phyloP scores from a whole-genome alignment of 75 land plant genomes.

The Ceratopteris richardii region DNA sequence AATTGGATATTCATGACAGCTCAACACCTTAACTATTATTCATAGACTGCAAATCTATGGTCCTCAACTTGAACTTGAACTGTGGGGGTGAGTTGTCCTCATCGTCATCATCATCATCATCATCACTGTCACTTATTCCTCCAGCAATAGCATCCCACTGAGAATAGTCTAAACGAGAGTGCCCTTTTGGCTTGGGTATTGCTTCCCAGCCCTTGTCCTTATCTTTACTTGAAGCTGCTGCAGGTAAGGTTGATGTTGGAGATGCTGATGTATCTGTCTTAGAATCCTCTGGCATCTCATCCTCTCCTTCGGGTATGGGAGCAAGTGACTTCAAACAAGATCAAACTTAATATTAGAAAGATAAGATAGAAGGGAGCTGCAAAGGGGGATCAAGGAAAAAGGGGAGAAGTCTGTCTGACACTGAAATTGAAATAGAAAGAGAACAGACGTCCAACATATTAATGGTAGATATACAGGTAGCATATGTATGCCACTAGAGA shows the following conservation, averaged over 20 bases:
- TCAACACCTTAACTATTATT: background rate
- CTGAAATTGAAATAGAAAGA: no score
- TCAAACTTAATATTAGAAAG: no score
- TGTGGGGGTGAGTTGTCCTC: conserved; percentile 56
- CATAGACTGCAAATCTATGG: conserved; percentile 49
- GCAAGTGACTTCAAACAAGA: conserved; percentile 84
- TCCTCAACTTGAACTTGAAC: conserved; percentile 66
- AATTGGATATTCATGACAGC: no score
- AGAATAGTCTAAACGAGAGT: conserved; percentile 81
- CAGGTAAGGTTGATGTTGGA: conserved; percentile 1
- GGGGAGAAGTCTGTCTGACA: no score
- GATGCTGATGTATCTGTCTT: conserved; percentile 18
- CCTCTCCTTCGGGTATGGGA: conserved; percentile 81
- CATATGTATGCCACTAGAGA: no score
- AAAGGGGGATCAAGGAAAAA: no score
- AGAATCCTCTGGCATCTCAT: conserved; percentile 37
- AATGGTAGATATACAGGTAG: no score
- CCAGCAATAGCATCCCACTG: conserved; percentile 74
- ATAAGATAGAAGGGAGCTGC: no score
- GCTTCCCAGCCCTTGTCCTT: conserved; percentile 65
- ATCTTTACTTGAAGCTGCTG: conserved; percentile 6
- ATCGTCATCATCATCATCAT: conserved; percentile 78
- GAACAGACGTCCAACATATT: no score
- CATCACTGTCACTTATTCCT: conserved; percentile 49
- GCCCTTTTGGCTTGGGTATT: conserved; percentile 92